These are phyloP conservation scores for Pisolithus microcarpus DNA, from an alignment of 768 basidiomycete species.

Conservation along the genomic window DNA sequence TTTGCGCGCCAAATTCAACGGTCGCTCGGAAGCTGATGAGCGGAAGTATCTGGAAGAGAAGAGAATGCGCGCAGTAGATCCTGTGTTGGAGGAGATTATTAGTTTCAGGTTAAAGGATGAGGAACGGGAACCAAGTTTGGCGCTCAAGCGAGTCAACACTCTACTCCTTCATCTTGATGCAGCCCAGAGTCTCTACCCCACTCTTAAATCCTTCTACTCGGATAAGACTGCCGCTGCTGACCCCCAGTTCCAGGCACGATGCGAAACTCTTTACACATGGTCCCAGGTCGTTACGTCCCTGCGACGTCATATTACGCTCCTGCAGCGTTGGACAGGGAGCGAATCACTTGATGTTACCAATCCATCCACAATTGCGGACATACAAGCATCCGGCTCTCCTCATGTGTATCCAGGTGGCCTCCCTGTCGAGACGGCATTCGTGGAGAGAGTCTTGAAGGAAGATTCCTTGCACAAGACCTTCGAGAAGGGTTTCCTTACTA, in stretches of 20 bases:
- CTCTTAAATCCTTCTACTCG: constrained; percentile 65
- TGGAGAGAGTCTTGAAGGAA: constrained; percentile 91
- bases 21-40: constrained; percentile 77
- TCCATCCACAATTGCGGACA: constrained; percentile 62
- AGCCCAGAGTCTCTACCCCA: constrained; percentile 83
- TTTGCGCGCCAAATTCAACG: constrained; percentile 79
- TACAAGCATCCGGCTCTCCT: constrained; percentile 31
- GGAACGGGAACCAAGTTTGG: constrained; percentile 31
- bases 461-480: constrained; percentile 94
- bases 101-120: constrained; percentile 56
- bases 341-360: constrained; percentile 84
- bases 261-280: constrained; percentile 90
- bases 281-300: constrained; percentile 80
- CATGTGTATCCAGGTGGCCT: constrained; percentile 26
- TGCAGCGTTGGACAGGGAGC: constrained; percentile 92
- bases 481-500: constrained; percentile 81
- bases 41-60: constrained; percentile 74
- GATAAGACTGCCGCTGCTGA: constrained; percentile 72
- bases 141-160: constrained; percentile 54
- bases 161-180: constrained; percentile 72
- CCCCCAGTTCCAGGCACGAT: constrained; percentile 65
- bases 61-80: constrained; percentile 71
- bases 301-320: constrained; percentile 69
- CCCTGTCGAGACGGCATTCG: constrained; percentile 75
- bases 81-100: constrained; percentile 77